phyloP scores from a whole-genome alignment of 768 basidiomycete genomes.

The Mrakia frigida region DNA sequence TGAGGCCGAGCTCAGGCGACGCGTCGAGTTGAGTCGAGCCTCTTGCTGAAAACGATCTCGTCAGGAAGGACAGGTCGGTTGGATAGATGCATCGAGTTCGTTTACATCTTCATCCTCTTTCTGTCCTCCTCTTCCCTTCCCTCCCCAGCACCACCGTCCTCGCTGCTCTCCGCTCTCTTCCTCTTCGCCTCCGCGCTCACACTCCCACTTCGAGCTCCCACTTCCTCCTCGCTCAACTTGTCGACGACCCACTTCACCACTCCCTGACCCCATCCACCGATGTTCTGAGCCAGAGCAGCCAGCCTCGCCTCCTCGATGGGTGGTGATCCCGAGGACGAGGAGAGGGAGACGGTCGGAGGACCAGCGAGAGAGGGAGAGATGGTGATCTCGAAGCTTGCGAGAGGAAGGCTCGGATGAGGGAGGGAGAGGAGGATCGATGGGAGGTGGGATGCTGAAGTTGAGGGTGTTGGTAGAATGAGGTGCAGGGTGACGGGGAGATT shows the following conservation, averaged over 20 bases:
- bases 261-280: slow-evolving; percentile 9
- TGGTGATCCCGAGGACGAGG: neutral
- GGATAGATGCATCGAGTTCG: too few species aligned
- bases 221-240: neutral
- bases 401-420: neutral
- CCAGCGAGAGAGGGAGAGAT: neutral
- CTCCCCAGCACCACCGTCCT: neutral
- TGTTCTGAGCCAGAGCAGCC: neutral
- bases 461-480: neutral
- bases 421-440: neutral
- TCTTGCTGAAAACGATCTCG: too few species aligned
- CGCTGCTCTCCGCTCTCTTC: slow-evolving; percentile 7
- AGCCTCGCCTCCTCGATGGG: neutral
- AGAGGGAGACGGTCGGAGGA: neutral
- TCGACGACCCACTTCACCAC: slow-evolving; percentile 3
- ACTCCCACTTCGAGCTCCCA: neutral
- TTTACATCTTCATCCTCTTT: slow-evolving; percentile 3
- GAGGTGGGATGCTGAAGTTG: neutral
- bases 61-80: too few species aligned
- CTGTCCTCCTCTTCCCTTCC: slow-evolving; percentile 12
- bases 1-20: too few species aligned
- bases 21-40: too few species aligned
- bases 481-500: slow-evolving; percentile 1
- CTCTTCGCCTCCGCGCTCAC: slow-evolving; percentile 6
- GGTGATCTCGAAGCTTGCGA: neutral